Conservation (phyloP, 2,329 filamentous ascomycete species). For the Leptographium galeiforme region DNA sequence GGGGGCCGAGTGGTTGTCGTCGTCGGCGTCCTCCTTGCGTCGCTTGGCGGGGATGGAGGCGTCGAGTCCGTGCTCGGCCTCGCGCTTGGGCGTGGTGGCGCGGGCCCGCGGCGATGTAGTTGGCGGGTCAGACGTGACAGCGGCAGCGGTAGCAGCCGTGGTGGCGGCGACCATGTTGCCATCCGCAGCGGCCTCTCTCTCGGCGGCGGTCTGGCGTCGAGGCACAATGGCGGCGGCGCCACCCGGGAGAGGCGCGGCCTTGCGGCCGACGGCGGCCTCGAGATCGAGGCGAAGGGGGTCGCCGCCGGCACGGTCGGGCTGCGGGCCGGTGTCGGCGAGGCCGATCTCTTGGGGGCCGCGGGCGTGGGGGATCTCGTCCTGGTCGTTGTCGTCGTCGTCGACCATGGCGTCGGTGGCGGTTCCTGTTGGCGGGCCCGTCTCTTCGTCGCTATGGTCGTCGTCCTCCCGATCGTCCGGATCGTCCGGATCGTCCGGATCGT, state of each 20-base stretch:
- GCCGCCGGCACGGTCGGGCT: constrained; percentile 25
- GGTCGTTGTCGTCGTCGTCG: constrained; percentile 14
- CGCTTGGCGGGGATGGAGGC: constrained; percentile 29
- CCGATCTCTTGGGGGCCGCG: constrained; percentile 77
- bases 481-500: not conserved
- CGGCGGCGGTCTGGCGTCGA: constrained; percentile 9
- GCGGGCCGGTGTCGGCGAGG: constrained; percentile 73
- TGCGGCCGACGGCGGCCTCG: constrained; percentile 47
- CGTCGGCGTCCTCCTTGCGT: constrained; percentile 22
- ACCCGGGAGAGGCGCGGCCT: constrained; percentile 15
- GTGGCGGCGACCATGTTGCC: too few relatives aligned
- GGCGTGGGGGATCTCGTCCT: constrained; percentile 61
- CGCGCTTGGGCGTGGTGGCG: constrained; percentile 33
- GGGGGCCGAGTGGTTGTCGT: not conserved
- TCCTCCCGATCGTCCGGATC: not conserved
- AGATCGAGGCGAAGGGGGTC: constrained; percentile 37
- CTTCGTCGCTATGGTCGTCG: not conserved
- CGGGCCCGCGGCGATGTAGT: not conserved
- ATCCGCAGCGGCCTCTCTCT: constrained; percentile 12
- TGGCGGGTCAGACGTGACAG: too few relatives aligned
- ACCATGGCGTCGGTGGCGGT: constrained; percentile 6
- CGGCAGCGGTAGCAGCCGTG: too few relatives aligned
- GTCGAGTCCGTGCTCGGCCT: constrained; percentile 31
- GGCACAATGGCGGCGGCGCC: not conserved
- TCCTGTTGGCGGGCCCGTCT: constrained; percentile 12